phyloP scores from a whole-genome alignment of 441 rosid species.

The Theobroma grandiflorum region DNA sequence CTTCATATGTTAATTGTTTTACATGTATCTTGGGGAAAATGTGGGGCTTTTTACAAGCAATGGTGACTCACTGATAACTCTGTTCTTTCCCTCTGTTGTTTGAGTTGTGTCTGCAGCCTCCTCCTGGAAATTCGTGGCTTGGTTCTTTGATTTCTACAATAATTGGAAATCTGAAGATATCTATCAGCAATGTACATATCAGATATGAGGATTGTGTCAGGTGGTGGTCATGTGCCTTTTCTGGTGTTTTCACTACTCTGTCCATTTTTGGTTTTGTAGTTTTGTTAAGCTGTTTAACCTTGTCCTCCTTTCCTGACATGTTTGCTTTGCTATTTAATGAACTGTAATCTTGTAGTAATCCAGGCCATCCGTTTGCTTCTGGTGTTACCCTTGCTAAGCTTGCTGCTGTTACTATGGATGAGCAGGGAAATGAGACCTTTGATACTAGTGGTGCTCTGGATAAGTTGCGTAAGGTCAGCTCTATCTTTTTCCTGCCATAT shows the following conservation, averaged over 20 bases:
- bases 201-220: slow-evolving; percentile 95
- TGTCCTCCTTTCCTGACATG: slow-evolving; percentile 22
- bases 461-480: slow-evolving; percentile 86
- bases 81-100: slow-evolving; percentile 23
- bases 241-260: slow-evolving; percentile 20
- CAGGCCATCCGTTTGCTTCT: slow-evolving; percentile 86
- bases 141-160: slow-evolving; percentile 93
- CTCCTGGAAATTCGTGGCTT: slow-evolving; percentile 92
- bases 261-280: slow-evolving; percentile 17
- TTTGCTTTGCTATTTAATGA: slow-evolving; percentile 29
- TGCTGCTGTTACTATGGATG: slow-evolving; percentile 99
- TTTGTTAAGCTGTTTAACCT: slow-evolving; percentile 27
- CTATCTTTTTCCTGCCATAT: slow-evolving; percentile 33
- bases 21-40: slow-evolving; percentile 14
- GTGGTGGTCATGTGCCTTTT: slow-evolving; percentile 51
- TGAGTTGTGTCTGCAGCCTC: slow-evolving; percentile 53
- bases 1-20: slow-evolving; percentile 15
- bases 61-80: slow-evolving; percentile 24
- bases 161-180: slow-evolving; percentile 96
- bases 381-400: slow-evolving; percentile 97
- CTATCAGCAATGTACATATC: slow-evolving; percentile 96
- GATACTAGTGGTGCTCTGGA: slow-evolving; percentile 99
- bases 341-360: slow-evolving; percentile 58
- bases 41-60: slow-evolving; percentile 4
- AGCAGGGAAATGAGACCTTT: slow-evolving; percentile 96